Base-by-base conservation (phyloP, 371 early-diverging fungal species). In the Capniomyces stellatus region DNA sequence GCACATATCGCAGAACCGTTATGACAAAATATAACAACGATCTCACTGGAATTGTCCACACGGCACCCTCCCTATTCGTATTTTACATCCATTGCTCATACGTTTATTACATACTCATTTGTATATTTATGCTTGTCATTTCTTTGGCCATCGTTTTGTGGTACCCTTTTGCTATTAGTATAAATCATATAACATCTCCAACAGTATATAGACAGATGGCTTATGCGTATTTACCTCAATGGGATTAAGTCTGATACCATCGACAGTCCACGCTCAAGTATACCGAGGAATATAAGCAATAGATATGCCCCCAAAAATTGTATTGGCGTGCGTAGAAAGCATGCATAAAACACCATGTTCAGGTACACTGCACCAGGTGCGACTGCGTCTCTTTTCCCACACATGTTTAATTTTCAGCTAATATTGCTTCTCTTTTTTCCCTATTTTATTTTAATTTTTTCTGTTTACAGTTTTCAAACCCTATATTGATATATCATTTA, bases 11-110 rank as follows among this genome's bases (percentile, higher is more conserved):
- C 29, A 58, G 52, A 23, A 64, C 53, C 4, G 62, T 61, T 2
- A 59, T 53, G 18, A 64, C 64, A 43, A 48, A 64, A 58, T 64
- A 64, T 41, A 63, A 24, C 48, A 62, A 60, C 18, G 64, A 62
- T 18, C 64, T 61, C 13, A 60, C 59, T 22, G 64, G 54, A 35
- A 64, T 64, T 49, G 59, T 44, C 64, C 64, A 64, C 10, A 64
- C 59, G 54, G 59, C 59, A 12, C 64, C 59, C 15, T 58, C 63
- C 64, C 60, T 64, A 62, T 13, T 31, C n/a, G n/a, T n/a, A n/a
- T n/a, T n/a, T n/a, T n/a, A n/a, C n/a, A n/a, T n/a, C n/a, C n/a
- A n/a, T n/a, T n/a, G n/a, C n/a, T n/a, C n/a, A n/a, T n/a, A n/a
- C n/a, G n/a, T n/a, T n/a, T n/a, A n/a, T n/a, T n/a, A n/a, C n/a